A percentile compares a stretch with the other conserved stretches of the same genome.
Conservation (phyloP, 768 basidiomycete genomes). For the Grammothele lineata region DNA sequence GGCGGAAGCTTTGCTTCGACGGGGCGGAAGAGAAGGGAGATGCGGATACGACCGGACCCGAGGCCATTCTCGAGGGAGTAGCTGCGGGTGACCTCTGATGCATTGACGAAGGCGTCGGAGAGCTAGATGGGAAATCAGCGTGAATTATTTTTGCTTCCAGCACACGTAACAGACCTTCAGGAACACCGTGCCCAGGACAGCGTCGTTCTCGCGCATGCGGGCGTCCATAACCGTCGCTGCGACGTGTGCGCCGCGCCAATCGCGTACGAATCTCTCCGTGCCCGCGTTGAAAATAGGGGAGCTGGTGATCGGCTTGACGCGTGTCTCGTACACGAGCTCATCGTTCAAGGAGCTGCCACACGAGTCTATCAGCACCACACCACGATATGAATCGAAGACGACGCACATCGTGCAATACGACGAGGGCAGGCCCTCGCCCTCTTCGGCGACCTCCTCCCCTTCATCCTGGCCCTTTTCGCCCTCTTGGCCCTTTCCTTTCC, state of each 20-base stretch:
- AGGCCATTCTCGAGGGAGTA: conserved; percentile 69
- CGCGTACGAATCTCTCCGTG: conserved; percentile 65
- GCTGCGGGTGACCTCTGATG: conserved; percentile 52
- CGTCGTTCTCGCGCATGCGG: conserved; percentile 54
- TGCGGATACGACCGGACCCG: conserved; percentile 58
- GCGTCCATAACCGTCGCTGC: conserved; percentile 64
- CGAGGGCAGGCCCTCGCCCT: conserved; percentile 57
- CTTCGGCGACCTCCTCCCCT: conserved; percentile 49
- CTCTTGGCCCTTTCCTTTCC: conserved; percentile 41
- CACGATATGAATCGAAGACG: not conserved
- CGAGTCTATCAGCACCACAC: conserved; percentile 15
- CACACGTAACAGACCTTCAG: conserved; percentile 32
- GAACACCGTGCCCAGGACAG: conserved; percentile 67
- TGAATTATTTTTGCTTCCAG: not conserved
- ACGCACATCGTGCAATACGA: conserved; percentile 51
- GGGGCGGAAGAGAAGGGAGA: conserved; percentile 65
- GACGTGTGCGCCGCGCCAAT: conserved; percentile 56
- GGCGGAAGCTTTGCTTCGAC: conserved; percentile 56
- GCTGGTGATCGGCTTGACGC: conserved; percentile 31
- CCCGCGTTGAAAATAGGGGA: conserved; percentile 48
- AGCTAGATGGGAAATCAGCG: conserved; percentile 18
- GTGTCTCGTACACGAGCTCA: conserved; percentile 37
- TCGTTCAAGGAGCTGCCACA: conserved; percentile 40
- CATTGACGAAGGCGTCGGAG: conserved; percentile 31
- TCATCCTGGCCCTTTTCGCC: conserved; percentile 51